Evolutionary conservation across 2,329 filamentous ascomycete species (phyloP), one percentile per base, ranked within the genome.

Genomic region (Pseudocercospora pini-densiflorae): DNA sequence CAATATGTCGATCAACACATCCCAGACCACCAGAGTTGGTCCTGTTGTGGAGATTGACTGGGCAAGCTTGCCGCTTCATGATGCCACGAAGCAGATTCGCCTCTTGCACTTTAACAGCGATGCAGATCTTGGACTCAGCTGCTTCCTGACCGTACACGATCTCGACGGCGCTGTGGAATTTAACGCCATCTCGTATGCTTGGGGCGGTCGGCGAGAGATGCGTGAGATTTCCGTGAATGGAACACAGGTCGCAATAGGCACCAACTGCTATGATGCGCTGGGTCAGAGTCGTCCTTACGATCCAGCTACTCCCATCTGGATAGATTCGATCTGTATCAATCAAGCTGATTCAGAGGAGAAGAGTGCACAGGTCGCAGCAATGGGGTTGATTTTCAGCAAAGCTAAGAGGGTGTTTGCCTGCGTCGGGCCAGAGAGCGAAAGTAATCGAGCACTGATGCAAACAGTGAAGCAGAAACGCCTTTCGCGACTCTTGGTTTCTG

Each of bases 291-390:
- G 45, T 9, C 16, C 45, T 2, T 49, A 49, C 45, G 45, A 49
- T 9, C 3, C 21, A 8, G 45, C n/a, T 5, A 49, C 45, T 1
- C 45, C 45, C 5, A n/a, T 68, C 0, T 70, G 68, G 66, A 21
- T 68, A 1, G 68, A 68, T 43, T 60, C 62, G 8, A 54, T 70
- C 7, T 70, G 65, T 47, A 66, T 66, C 33, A 62, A 68, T 49
- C 68, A 70, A 24, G 40, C 51, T 14, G 43, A 68, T 45, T 16
- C 33, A 7, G 19, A 31, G 6, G 68, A 70, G 53, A 63, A 57
- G 31, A 45, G 36, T 6, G 27, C 40, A 7, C 68, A 68, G 31
- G 66, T 68, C 3, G 43, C 36, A 31, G 53, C 63, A 14, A 68
- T 70, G 68, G 63, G 29, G 8, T 27, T 27, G 5, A 66, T 68